phyloP scores from a whole-genome alignment of 176 grass and related monocot genomes.

The Ensete ventricosum region DNA sequence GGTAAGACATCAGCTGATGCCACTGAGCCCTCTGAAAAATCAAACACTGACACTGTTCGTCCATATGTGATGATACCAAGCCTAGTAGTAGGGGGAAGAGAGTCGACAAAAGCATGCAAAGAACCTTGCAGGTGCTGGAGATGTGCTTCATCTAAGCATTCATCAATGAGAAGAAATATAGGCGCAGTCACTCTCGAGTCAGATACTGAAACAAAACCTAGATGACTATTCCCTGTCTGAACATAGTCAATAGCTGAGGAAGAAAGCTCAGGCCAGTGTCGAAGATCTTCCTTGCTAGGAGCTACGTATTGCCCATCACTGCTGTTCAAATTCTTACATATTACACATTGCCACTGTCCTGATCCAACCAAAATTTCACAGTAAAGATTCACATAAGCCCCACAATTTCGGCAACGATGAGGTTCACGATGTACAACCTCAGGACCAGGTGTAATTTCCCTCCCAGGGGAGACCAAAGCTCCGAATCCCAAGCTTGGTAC shows the following conservation, averaged over 20 bases:
- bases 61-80: constrained; percentile 90
- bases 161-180: constrained; percentile 89
- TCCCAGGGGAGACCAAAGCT: constrained; percentile 76
- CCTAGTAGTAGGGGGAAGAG: constrained; percentile 53
- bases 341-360: constrained; percentile 85
- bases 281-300: constrained; percentile 66
- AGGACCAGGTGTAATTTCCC: constrained; percentile 53
- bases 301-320: constrained; percentile 79
- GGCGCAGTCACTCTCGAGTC: constrained; percentile 63
- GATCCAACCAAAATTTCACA: constrained; percentile 53
- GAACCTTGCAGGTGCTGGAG: constrained; percentile 95
- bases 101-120: constrained; percentile 93
- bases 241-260: constrained; percentile 73
- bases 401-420: constrained; percentile 59
- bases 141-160: constrained; percentile 79
- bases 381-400: constrained; percentile 78
- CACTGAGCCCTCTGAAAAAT: constrained; percentile 79
- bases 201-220: constrained; percentile 57
- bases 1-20: constrained; percentile 74
- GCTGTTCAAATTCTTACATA: constrained; percentile 72
- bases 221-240: constrained; percentile 51
- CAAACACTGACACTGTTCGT: constrained; percentile 81
- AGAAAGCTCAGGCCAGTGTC: constrained; percentile 58
- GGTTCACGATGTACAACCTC: constrained; percentile 63
- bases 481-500: constrained; percentile 80